Evolutionary conservation across 148 eudicot species (phyloP).

Genomic region (Hydrangea macrophylla): DNA sequence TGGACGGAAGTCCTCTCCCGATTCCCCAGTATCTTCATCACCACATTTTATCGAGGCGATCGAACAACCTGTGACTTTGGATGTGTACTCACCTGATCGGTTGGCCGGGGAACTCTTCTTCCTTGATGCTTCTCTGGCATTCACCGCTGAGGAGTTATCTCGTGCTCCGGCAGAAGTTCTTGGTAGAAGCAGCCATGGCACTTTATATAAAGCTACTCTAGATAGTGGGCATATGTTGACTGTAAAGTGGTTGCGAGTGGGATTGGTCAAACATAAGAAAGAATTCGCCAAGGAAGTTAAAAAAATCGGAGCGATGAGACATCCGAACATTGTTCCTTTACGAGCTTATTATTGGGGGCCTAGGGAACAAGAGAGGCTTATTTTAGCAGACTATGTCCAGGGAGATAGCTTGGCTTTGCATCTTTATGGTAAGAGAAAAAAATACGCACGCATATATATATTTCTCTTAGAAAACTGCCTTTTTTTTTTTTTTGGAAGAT

Average conservation of each 20-base stretch:
- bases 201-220: constrained; percentile 89
- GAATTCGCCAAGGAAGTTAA: constrained; percentile 89
- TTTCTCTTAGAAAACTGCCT: background rate
- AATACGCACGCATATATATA: no score
- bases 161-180: constrained; percentile 96
- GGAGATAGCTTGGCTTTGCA: constrained; percentile 94
- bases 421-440: constrained; percentile 91
- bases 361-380: constrained; percentile 90
- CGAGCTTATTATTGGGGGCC: constrained; percentile 99
- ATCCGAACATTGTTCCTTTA: constrained; percentile 63
- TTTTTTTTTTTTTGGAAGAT: background rate
- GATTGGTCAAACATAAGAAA: constrained; percentile 84
- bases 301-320: constrained; percentile 76
- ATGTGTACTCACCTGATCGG: constrained; percentile 91
- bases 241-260: constrained; percentile 95
- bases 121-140: constrained; percentile 61
- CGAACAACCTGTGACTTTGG: constrained; percentile 70
- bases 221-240: constrained; percentile 73
- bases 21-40: constrained; percentile 65
- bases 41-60: constrained; percentile 64
- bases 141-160: constrained; percentile 88
- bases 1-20: constrained; percentile 75
- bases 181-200: constrained; percentile 94
- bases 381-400: constrained; percentile 72
- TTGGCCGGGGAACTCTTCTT: constrained; percentile 86